phyloP scores from a whole-genome alignment of 805 yeast genomes.

The Starmera pachycereana region DNA sequence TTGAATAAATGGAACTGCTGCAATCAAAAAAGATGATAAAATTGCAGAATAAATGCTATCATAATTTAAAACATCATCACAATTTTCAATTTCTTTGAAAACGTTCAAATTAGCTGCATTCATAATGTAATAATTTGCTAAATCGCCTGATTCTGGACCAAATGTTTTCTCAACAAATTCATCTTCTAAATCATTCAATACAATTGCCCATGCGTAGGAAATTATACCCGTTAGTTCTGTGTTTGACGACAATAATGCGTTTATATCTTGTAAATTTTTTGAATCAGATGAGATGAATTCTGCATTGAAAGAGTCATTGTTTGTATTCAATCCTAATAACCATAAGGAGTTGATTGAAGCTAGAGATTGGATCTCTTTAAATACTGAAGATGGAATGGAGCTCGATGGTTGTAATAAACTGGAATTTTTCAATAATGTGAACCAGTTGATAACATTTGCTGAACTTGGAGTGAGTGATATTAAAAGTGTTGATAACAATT shows the following conservation, averaged over 20 bases:
- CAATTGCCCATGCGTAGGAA: conserved; percentile 57
- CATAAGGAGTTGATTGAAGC: conserved; percentile 39
- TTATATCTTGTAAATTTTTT: too few relatives aligned
- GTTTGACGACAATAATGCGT: conserved; percentile 17
- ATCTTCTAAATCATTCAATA: conserved; percentile 39
- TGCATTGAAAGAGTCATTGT: conserved; percentile 30
- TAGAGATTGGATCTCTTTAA: conserved; percentile 31
- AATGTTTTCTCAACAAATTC: conserved; percentile 32
- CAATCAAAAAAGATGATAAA: conserved; percentile 23
- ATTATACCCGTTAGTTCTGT: conserved; percentile 36
- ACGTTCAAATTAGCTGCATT: conserved; percentile 32
- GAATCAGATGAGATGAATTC: conserved; percentile 24
- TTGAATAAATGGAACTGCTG: conserved; percentile 35
- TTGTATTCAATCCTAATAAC: conserved; percentile 46
- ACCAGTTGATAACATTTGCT: conserved; percentile 41
- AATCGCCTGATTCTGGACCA: conserved; percentile 9
- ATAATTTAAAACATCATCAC: conserved; percentile 33
- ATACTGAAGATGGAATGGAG: conserved; percentile 9
- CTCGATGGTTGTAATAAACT: conserved; percentile 14
- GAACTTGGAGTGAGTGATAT: conserved; percentile 27
- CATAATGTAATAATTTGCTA: conserved; percentile 6
- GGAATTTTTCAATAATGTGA: conserved; percentile 32
- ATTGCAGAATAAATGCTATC: conserved; percentile 43
- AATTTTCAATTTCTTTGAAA: conserved; percentile 30
- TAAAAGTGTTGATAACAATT: conserved; percentile 29